Base-by-base conservation (phyloP, 768 basidiomycete genomes). In the Collybia sordida region DNA sequence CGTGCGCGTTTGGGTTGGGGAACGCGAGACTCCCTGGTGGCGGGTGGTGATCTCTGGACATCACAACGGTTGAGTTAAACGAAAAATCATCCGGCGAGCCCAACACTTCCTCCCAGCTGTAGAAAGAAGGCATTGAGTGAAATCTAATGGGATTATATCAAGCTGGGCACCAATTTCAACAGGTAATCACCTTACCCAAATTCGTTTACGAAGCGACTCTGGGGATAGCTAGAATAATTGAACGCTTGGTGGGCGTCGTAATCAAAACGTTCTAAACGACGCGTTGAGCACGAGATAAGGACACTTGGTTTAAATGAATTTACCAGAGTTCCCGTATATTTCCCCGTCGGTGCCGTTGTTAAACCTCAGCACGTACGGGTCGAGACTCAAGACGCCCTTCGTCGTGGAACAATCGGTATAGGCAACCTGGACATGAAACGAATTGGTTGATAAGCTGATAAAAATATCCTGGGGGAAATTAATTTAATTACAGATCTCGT, bases 91-190 rank as follows among this genome's bases (percentile, higher is more conserved):
- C 74, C 0, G 75, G 70, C 3, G 73, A 72, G 18, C 62, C 55
- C 3, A 83, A 72, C 1, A 79, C 82, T 56, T 82, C 79, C 56
- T 81, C 71, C 81, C 81, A 84, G 45, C 67, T 75, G 52, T 80
- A 83, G 63, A 83, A 79, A 0, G 81, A 82, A 4, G 81, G 82
- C 76, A 81, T 80, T 0, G 81, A 83, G 59, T 82, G 82, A 64
- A 81, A 82, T 8, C 80, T 80, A 31, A 41, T 2, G 50, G 4
- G 41, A 19, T 17, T 42, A 24, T 19, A 12, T n/a, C n/a, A n/a
- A 47, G 31, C 23, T 46, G 24, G 7, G 17, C 12, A 12, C 37
- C 12, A n/a, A 38, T 12, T 3, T 31, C 15, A 19, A 41, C n/a
- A 12, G 31, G 6, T 17, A 0, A 35, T 9, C 19, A 12, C 52